Evolutionary conservation across 768 basidiomycete genomes (phyloP), one percentile per base, ranked within the genome.

Genomic region (Tulasnella sp.): DNA sequence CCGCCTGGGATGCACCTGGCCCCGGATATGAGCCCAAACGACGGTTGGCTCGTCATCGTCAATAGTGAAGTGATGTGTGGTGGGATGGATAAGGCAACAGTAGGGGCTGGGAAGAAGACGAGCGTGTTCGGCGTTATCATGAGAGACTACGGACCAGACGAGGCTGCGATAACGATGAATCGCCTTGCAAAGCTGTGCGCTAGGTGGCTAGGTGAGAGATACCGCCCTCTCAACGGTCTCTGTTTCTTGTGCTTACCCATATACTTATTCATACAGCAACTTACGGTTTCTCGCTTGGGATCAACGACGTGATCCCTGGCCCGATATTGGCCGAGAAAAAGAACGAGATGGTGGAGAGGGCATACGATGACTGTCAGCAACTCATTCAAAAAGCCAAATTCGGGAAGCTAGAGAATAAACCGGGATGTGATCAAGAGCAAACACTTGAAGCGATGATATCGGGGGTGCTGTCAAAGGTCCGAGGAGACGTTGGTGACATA

Each of bases 41-140:
- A 99, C 65, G 94, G 94, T 0, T 98, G 90, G 84, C 79, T 99
- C 25, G 96, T 99, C 46, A 82, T 99, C 56, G 83, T 92, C 63
- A 99, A 98, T 70, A 92, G 88, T 67, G 93, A 99, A 71, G 91
- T 99, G 65, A 99, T 98, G 92, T 97, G 93, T 66, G 96, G 96
- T 45, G 88, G 92, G 15, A 94, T 98, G 84, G 96, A 99, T 74
- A 99, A 99, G 73, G 88, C 89, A 15, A 97, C 92, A 0, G 85
- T 98, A 2, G 96, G 96, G 55, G 87, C 90, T 65, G 96, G 96
- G 53, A 99, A 99, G 80, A 98, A 99, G 77, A 98, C 97, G 68
- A 96, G 92, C 1, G 91, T 99, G 44, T 99, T 98, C 67, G 94
- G 94, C 63, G 90, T 97, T 45, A 98, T 99, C 65, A 80, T 97